Percentiles rank a stretch among this genome's conserved stretches.
Conservation (phyloP, 768 basidiomycete genomes). For the Cytidiella melzeri region DNA sequence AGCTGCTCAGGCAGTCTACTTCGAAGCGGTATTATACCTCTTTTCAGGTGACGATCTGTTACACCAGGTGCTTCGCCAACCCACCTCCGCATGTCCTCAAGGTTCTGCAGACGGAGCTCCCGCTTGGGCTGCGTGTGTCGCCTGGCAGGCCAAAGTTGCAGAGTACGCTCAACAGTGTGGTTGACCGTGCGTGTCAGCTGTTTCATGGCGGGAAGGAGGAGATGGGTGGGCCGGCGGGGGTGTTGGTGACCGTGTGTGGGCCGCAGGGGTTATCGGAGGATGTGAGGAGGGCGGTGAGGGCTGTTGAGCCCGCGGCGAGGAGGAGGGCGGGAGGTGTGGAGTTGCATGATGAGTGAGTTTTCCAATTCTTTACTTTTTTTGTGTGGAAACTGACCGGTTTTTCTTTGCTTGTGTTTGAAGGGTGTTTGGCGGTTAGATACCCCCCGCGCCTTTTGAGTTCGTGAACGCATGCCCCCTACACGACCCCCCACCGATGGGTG, state of each 20-base stretch:
- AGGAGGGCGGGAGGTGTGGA: conserved; percentile 36
- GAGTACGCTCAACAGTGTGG: conserved; percentile 14
- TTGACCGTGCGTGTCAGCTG: conserved; percentile 19
- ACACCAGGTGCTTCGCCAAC: conserved; percentile 34
- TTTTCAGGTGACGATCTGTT: conserved; percentile 36
- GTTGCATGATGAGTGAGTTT: conserved; percentile 36
- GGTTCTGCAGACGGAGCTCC: conserved; percentile 17
- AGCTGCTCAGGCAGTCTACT: conserved; percentile 30
- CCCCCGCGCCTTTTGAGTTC: neutral
- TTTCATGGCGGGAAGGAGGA: conserved; percentile 9
- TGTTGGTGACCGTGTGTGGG: conserved; percentile 39
- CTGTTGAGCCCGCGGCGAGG: conserved; percentile 26
- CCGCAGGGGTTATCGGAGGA: conserved; percentile 34
- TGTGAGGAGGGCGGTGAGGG: conserved; percentile 28
- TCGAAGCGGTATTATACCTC: conserved; percentile 20
- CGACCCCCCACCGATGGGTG: neutral
- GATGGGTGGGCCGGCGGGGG: conserved; percentile 21
- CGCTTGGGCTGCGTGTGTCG: conserved; percentile 24
- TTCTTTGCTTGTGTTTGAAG: neutral
- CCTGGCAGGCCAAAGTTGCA: conserved; percentile 25
- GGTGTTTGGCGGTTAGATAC: conserved; percentile 16
- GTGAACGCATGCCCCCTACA: neutral
- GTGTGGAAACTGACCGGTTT: neutral
- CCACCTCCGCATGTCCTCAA: conserved; percentile 15
- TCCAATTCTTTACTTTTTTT: neutral